Percentiles rank a stretch among this genome's conserved stretches.
These are phyloP conservation scores for Sporisorium iseilematis-ciliati DNA, from an alignment of 1,284 basidiomycete genomes.

Conservation along the genomic window DNA sequence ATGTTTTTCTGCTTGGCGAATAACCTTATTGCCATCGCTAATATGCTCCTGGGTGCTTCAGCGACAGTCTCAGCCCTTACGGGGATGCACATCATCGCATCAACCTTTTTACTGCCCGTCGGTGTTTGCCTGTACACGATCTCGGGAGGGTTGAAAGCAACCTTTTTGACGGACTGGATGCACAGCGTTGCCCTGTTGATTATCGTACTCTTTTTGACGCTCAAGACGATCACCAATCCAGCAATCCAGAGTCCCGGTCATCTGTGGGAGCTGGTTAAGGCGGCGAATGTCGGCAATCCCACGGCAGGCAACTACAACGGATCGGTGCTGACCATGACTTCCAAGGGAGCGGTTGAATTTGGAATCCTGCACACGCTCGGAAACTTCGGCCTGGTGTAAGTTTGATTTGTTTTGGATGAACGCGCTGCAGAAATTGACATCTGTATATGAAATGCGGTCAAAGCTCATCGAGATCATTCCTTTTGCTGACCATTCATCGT, in stretches of 20 bases:
- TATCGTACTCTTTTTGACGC: slow-evolving; percentile 55
- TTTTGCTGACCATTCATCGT: neutral
- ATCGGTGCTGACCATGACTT: slow-evolving; percentile 82
- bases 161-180: slow-evolving; percentile 62
- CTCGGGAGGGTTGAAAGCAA: slow-evolving; percentile 59
- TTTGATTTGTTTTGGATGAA: neutral
- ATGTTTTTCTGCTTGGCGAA: slow-evolving; percentile 63
- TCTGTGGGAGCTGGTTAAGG: slow-evolving; percentile 53
- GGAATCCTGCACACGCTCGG: slow-evolving; percentile 62
- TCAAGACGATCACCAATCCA: slow-evolving; percentile 59
- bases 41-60: slow-evolving; percentile 63
- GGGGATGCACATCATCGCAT: slow-evolving; percentile 61
- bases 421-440: neutral
- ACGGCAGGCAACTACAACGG: slow-evolving; percentile 76
- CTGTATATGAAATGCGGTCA: neutral
- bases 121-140: slow-evolving; percentile 62
- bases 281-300: slow-evolving; percentile 31
- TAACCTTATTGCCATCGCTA: slow-evolving; percentile 62
- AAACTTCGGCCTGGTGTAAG: slow-evolving; percentile 61
- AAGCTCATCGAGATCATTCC: too few species aligned
- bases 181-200: slow-evolving; percentile 61
- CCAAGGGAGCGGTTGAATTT: slow-evolving; percentile 76
- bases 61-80: slow-evolving; percentile 62
- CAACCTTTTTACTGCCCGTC: slow-evolving; percentile 59
- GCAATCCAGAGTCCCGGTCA: slow-evolving; percentile 40